These are phyloP conservation scores for Colletotrichum camelliae DNA, from an alignment of 2,329 filamentous ascomycete genomes.

Conservation along the genomic window DNA sequence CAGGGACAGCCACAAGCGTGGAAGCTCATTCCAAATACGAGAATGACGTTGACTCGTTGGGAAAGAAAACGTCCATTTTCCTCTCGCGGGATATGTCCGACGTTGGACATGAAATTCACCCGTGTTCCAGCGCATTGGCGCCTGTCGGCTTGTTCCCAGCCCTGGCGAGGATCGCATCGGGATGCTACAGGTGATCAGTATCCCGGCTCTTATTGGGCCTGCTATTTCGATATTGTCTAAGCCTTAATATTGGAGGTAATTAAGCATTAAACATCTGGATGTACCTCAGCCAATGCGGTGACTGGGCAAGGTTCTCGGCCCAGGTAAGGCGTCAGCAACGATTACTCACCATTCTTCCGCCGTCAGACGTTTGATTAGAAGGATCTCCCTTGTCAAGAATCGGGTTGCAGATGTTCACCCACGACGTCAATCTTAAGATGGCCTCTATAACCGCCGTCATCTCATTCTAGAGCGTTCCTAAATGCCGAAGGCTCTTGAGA, in stretches of 20 bases:
- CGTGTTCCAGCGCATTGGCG: background rate
- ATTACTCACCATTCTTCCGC: background rate
- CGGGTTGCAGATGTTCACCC: background rate
- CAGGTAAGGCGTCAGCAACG: background rate
- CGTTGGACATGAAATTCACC: background rate
- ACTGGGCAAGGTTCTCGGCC: background rate
- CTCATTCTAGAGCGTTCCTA: background rate
- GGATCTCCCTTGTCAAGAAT: background rate
- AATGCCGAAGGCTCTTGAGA: background rate
- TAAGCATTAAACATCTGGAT: background rate
- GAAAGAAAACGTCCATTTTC: background rate
- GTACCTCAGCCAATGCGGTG: background rate
- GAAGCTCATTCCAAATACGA: background rate
- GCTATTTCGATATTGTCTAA: background rate
- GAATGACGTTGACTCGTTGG: background rate
- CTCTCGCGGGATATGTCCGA: background rate
- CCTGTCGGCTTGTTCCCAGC: background rate
- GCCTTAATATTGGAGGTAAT: background rate
- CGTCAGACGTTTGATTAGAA: background rate
- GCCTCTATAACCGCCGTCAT: background rate
- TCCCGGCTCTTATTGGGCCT: background rate
- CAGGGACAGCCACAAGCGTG: background rate
- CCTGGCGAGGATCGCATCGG: background rate
- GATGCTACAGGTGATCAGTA: background rate
- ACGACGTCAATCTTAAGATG: background rate